Evolutionary conservation across 441 rosid genomes (phyloP), one percentile per base, ranked within the genome.

Genomic region (Gossypium trilobum): DNA sequence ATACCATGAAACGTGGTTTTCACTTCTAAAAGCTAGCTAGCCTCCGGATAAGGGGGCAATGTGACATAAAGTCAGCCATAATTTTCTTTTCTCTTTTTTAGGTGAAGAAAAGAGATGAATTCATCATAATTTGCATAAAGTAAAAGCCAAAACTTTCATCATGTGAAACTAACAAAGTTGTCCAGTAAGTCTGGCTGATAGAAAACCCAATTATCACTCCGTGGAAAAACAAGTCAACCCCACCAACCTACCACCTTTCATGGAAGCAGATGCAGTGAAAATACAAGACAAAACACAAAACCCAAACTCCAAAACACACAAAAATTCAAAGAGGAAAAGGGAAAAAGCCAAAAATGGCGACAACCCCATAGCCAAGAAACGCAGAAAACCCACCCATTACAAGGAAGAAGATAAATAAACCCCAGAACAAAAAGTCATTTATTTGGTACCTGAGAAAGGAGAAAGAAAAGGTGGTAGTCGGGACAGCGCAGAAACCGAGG

Each of bases 191-290:
- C 63, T 58, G 57, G 66, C 59, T 20, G 25, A 56, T 33, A 72
- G 75, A 76, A 81, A 48, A 74, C 59, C 63, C 59, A 36, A 42
- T 80, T 27, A 33, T 78, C 61, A 57, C 48, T 42, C 71, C 60
- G 13, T 51, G 63, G 62, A 36, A 68, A 82, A 75, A 25, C 48
- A 87, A 89, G 94, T 89, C 94, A 89, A 87, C 94, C 77, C 88
- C 87, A 82, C 83, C 82, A 87, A 81, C 83, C 90, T 81, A 86
- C 88, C 91, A 89, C 87, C 91, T 85, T 87, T 85, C 86, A 77
- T 81, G 85, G 79, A 77, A 70, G 75, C 51, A 70, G 57, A 62
- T 42, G 77, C 61, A 75, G 69, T 39, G 44, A 65, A 71, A 65
- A 36, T 36, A 36, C 44, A 36, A 36, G 44, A 36, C 44, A 50